A percentile compares a stretch with the other conserved stretches of the same genome.
phyloP scores from a whole-genome alignment of 352 stramenopile species.

The Stephanocyclus meneghinianus region DNA sequence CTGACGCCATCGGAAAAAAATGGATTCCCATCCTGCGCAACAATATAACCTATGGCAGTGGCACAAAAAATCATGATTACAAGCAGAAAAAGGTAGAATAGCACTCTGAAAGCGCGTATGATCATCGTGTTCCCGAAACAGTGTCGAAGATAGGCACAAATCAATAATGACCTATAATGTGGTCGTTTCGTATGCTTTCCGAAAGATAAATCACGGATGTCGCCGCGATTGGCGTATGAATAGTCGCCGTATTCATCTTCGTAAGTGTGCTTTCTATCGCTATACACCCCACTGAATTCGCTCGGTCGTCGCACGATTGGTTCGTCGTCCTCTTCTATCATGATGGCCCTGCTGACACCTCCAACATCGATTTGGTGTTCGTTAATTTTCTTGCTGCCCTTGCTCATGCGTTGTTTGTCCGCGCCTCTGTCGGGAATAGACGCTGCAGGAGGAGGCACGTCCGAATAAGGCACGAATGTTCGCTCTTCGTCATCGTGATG shows the following conservation, averaged over 20 bases:
- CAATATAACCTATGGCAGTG: slow-evolving; percentile 39
- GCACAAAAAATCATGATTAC: slow-evolving; percentile 34
- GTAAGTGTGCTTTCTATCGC: not conserved
- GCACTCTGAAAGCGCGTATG: not conserved
- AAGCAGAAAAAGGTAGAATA: slow-evolving; percentile 33
- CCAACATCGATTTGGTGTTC: not conserved
- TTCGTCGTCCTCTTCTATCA: slow-evolving; percentile 3
- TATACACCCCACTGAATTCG: not conserved
- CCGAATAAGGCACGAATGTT: slow-evolving; percentile 14
- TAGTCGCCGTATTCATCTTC: slow-evolving; percentile 19
- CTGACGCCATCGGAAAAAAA: slow-evolving; percentile 10
- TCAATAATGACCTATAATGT: slow-evolving; percentile 16
- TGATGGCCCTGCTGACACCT: slow-evolving; percentile 1
- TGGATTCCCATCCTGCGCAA: slow-evolving; percentile 38
- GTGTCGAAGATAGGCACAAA: slow-evolving; percentile 20
- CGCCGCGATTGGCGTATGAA: not conserved
- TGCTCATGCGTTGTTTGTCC: not conserved
- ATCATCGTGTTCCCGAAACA: not conserved
- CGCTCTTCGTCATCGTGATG: slow-evolving; percentile 14
- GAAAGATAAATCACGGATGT: not conserved
- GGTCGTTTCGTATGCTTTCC: not conserved
- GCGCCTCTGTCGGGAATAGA: not conserved
- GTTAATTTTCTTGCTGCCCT: not conserved
- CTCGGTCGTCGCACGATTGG: not conserved
- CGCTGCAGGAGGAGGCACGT: not conserved